Conservation (phyloP, 108 stramenopile genomes). For the Craspedostauros australis region DNA sequence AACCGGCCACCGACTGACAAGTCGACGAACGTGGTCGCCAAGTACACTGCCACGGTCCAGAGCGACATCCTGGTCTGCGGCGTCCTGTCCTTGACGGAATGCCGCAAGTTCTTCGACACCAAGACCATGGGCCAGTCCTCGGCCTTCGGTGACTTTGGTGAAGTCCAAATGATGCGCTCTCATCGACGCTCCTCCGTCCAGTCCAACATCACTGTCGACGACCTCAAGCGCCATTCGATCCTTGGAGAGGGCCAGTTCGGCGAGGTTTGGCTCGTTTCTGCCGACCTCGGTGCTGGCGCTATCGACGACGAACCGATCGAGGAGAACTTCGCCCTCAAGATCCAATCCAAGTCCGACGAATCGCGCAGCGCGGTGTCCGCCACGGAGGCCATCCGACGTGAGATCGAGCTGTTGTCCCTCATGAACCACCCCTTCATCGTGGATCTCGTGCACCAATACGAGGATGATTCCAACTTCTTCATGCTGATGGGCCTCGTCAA, state of each 20-base stretch:
- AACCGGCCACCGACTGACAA: not conserved
- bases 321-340: constrained; percentile 86
- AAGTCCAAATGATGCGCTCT: not conserved
- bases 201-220: too few species aligned
- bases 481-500: constrained; percentile 78
- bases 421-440: constrained; percentile 69
- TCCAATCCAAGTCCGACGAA: constrained; percentile 70
- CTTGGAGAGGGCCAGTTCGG: constrained; percentile 53
- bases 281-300: too few species aligned
- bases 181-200: too few species aligned
- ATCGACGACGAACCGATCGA: too few species aligned
- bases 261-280: constrained; percentile 45
- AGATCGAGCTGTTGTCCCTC: constrained; percentile 39
- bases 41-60: constrained; percentile 47
- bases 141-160: too few species aligned
- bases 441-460: constrained; percentile 49
- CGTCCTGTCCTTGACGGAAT: constrained; percentile 52
- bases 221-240: constrained; percentile 30
- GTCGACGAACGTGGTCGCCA: constrained; percentile 12
- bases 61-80: constrained; percentile 57
- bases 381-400: constrained; percentile 55
- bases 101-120: constrained; percentile 55
- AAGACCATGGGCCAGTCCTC: constrained; percentile 10
- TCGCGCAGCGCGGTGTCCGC: constrained; percentile 37
- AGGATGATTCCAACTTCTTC: constrained; percentile 54